Percentiles rank a stretch among this genome's conserved stretches.
Evolutionary conservation across 345 rosid genomes (phyloP).

Genomic region (Cochlearia excelsa): DNA sequence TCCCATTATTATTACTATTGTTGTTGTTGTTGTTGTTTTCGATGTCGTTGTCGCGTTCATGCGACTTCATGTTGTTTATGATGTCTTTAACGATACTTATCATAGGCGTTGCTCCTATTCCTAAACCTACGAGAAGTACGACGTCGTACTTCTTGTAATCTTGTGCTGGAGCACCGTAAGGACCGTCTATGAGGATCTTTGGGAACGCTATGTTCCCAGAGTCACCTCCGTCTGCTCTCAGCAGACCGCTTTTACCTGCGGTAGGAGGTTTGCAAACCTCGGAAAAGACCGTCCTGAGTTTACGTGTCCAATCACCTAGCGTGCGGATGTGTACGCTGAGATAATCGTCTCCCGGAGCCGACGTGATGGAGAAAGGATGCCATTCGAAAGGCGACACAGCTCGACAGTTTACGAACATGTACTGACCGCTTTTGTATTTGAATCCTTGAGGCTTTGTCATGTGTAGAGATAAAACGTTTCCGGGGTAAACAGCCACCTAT

Average conservation of each 20-base stretch:
- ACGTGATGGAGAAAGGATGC: slow-evolving; percentile 89
- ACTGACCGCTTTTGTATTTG: slow-evolving; percentile 79
- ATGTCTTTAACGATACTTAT: slow-evolving; percentile 89
- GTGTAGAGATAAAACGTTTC: slow-evolving; percentile 71
- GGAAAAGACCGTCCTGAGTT: slow-evolving; percentile 61
- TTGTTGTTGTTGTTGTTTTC: slow-evolving; percentile 37
- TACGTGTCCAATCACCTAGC: slow-evolving; percentile 77
- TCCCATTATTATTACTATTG: background rate
- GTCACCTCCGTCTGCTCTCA: slow-evolving; percentile 53
- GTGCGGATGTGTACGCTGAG: slow-evolving; percentile 73
- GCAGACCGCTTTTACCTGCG: slow-evolving; percentile 61
- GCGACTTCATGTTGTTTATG: slow-evolving; percentile 62
- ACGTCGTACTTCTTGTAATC: slow-evolving; percentile 91
- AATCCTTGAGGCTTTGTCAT: slow-evolving; percentile 70
- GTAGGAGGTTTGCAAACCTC: slow-evolving; percentile 69
- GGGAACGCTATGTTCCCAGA: slow-evolving; percentile 60
- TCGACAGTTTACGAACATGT: slow-evolving; percentile 77
- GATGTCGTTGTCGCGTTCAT: slow-evolving; percentile 21
- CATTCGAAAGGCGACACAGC: slow-evolving; percentile 88
- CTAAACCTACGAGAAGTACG: slow-evolving; percentile 78
- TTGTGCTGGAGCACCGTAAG: slow-evolving; percentile 92
- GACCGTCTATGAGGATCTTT: slow-evolving; percentile 74
- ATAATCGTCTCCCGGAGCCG: slow-evolving; percentile 75
- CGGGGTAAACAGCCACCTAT: slow-evolving; percentile 72
- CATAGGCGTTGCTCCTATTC: slow-evolving; percentile 95